Conservation (phyloP, 192 early-diverging fungal genomes). For the Pecoramyces ruminantium region DNA sequence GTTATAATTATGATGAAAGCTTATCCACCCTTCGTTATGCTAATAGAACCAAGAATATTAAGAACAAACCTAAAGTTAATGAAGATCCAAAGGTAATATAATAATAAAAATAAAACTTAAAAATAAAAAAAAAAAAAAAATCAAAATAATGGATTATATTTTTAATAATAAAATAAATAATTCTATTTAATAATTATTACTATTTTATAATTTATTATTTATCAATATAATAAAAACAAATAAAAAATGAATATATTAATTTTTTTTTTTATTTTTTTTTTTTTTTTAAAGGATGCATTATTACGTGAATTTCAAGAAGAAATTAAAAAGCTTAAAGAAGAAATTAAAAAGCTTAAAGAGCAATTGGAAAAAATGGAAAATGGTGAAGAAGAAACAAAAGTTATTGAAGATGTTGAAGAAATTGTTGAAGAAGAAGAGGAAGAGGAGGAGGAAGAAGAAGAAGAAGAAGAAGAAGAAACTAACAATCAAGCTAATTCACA, state of each 20-base stretch:
- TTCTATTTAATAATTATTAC: too few relatives aligned
- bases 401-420: slow-evolving; percentile 20
- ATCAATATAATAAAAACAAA: too few relatives aligned
- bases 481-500: background rate
- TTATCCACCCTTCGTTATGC: slow-evolving; percentile 43
- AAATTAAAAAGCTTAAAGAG: slow-evolving; percentile 35
- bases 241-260: too few relatives aligned
- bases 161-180: background rate
- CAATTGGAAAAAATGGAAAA: slow-evolving; percentile 25
- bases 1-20: slow-evolving; percentile 48
- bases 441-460: slow-evolving; percentile 27
- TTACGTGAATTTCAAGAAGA: slow-evolving; percentile 49
- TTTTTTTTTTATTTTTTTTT: too few relatives aligned
- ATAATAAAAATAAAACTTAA: background rate
- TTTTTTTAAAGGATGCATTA: slow-evolving; percentile 30
- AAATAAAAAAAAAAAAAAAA: background rate
- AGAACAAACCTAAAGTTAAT: slow-evolving; percentile 53
- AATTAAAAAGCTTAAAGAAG: slow-evolving; percentile 36
- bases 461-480: slow-evolving; percentile 5
- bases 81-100: slow-evolving; percentile 39
- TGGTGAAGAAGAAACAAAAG: slow-evolving; percentile 8
- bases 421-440: slow-evolving; percentile 34
- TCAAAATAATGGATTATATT: background rate
- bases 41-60: slow-evolving; percentile 47
- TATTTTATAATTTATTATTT: too few relatives aligned